These are phyloP conservation scores for Davidsoniella eucalypti DNA, from an alignment of 2,329 filamentous ascomycete genomes.

Conservation along the genomic window DNA sequence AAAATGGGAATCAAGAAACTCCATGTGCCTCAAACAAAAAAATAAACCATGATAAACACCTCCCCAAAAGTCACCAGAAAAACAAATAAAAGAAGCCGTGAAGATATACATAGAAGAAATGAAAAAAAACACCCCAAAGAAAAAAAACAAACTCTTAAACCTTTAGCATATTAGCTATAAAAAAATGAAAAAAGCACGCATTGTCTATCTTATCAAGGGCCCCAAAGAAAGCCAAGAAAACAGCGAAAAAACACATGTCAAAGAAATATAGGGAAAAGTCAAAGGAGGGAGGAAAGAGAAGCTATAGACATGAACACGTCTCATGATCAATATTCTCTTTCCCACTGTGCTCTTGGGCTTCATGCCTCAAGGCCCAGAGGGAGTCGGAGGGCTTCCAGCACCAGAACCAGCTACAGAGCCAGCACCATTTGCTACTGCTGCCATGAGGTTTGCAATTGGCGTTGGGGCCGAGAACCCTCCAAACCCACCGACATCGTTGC, in stretches of 20 bases:
- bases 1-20: too few relatives aligned
- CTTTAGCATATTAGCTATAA: not conserved
- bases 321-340: not conserved
- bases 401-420: not conserved
- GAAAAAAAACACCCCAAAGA: not conserved
- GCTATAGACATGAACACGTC: not conserved
- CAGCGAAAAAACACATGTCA: conserved; percentile 11
- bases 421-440: conserved; percentile 2
- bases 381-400: too few relatives aligned
- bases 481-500: conserved; percentile 41
- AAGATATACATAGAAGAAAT: not conserved
- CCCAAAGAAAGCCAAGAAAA: conserved; percentile 15
- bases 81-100: too few relatives aligned
- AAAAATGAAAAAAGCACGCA: not conserved
- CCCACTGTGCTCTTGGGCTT: not conserved
- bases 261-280: conserved; percentile 1
- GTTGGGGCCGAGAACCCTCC: conserved; percentile 20
- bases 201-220: too few relatives aligned
- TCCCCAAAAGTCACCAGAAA: too few relatives aligned
- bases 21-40: too few relatives aligned
- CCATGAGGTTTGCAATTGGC: not conserved
- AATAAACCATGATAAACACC: too few relatives aligned
- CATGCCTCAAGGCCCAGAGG: not conserved
- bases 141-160: not conserved
- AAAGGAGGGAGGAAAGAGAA: conserved; percentile 15